Evolutionary conservation across 352 stramenopile genomes (phyloP).

Genomic region (Globisporangium uncinulatum): DNA sequence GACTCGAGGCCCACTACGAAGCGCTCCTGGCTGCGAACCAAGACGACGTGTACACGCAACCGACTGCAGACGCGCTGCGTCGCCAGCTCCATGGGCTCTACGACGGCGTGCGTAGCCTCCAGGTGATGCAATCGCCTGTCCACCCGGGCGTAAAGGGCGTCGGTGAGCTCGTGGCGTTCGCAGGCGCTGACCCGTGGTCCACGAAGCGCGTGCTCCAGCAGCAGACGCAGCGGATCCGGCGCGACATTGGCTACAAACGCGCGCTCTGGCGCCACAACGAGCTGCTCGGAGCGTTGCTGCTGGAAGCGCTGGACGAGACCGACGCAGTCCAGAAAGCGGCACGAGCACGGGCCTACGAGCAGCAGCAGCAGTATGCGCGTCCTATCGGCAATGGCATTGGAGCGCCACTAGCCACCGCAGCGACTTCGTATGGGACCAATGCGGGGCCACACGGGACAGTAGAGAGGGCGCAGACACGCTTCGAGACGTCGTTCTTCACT

Average conservation of each 20-base stretch:
- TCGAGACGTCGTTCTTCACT: conserved; percentile 40
- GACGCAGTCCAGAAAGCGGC: conserved; percentile 14
- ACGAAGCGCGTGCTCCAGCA: conserved; percentile 20
- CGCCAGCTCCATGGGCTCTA: conserved; percentile 29
- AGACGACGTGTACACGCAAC: neutral
- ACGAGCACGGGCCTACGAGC: conserved; percentile 7
- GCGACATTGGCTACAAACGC: conserved; percentile 30
- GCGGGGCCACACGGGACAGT: conserved; percentile 18
- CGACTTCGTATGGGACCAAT: conserved; percentile 8
- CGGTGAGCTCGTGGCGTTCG: conserved; percentile 32
- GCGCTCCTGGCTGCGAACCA: conserved; percentile 18
- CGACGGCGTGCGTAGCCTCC: conserved; percentile 35
- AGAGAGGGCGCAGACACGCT: conserved; percentile 29
- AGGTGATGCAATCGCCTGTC: conserved; percentile 34
- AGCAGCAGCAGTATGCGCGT: neutral
- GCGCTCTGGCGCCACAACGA: conserved; percentile 53
- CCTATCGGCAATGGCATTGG: too few species aligned
- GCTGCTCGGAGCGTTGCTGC: conserved; percentile 33
- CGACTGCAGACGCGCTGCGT: conserved; percentile 1
- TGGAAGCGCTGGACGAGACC: conserved; percentile 29
- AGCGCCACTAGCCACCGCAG: neutral
- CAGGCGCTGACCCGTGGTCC: conserved; percentile 22
- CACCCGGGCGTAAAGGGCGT: conserved; percentile 28
- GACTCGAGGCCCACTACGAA: conserved; percentile 34
- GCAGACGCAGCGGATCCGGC: conserved; percentile 22